Percentiles rank a stretch among this genome's conserved stretches.
Evolutionary conservation across 1,284 basidiomycete species (phyloP).

Genomic region (Cystobasidium pallidum): DNA sequence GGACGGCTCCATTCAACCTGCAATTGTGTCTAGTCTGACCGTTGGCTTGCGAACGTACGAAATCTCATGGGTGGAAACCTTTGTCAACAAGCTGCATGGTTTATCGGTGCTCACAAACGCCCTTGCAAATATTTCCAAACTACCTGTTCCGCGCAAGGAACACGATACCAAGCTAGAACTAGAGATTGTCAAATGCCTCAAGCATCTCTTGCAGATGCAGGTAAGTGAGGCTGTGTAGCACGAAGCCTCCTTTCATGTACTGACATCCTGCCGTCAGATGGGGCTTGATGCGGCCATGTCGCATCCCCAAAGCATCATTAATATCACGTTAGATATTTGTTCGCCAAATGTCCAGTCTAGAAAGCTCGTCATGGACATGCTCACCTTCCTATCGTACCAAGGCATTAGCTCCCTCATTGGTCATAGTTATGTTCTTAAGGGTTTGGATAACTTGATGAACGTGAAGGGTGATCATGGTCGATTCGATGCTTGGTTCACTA

Average conservation of each 20-base stretch:
- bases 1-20: conserved; percentile 78
- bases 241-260: background rate
- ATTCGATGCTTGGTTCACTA: conserved; percentile 89
- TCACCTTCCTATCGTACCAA: conserved; percentile 62
- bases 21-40: conserved; percentile 74
- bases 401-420: conserved; percentile 56
- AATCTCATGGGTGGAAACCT: conserved; percentile 66
- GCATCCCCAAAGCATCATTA: conserved; percentile 76
- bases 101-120: conserved; percentile 83
- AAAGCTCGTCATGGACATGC: conserved; percentile 77
- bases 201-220: conserved; percentile 76
- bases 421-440: conserved; percentile 60
- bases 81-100: conserved; percentile 76
- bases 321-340: conserved; percentile 82
- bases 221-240: conserved; percentile 59
- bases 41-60: conserved; percentile 83
- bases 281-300: conserved; percentile 78
- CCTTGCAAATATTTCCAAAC: conserved; percentile 73
- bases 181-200: conserved; percentile 86
- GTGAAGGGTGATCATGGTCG: conserved; percentile 65
- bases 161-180: conserved; percentile 75
- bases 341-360: conserved; percentile 80
- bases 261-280: conserved; percentile 58
- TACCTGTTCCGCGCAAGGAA: conserved; percentile 64
- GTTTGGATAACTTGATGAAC: conserved; percentile 61